Conservation (phyloP, 2,329 filamentous ascomycete genomes). For the Penicillium concentricum region DNA sequence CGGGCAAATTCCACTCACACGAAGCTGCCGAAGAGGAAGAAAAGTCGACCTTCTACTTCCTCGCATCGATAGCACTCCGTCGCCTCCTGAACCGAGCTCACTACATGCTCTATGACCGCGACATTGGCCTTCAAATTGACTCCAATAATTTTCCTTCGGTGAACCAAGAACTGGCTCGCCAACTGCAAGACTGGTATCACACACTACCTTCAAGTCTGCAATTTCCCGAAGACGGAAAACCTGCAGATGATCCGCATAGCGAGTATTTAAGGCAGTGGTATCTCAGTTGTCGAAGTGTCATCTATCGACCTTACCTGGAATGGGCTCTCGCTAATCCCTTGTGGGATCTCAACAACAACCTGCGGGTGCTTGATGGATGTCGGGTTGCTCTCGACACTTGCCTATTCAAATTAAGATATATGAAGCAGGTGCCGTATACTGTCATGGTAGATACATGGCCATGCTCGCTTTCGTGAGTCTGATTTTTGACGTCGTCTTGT, state of each 20-base stretch:
- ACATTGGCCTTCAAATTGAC: constrained; percentile 8
- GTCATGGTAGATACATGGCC: constrained; percentile 11
- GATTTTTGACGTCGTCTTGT: background rate
- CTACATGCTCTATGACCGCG: constrained; percentile 10
- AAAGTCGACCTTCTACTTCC: constrained; percentile 9
- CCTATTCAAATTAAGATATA: constrained; percentile 1
- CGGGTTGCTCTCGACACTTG: constrained; percentile 8
- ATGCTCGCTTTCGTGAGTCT: constrained; percentile 9
- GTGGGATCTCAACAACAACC: constrained; percentile 4
- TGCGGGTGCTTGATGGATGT: constrained; percentile 3
- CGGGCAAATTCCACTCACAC: constrained; percentile 8
- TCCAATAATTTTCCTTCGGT: constrained; percentile 6
- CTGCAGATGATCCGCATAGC: constrained; percentile 7
- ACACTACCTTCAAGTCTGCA: constrained; percentile 5
- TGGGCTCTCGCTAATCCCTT: constrained; percentile 10
- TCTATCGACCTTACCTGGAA: constrained; percentile 7
- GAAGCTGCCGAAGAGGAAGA: constrained; percentile 7
- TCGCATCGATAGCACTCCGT: constrained; percentile 9
- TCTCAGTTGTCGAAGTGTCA: constrained; percentile 11
- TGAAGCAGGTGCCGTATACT: constrained; percentile 6
- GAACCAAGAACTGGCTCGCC: constrained; percentile 7
- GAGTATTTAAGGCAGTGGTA: constrained; percentile 11
- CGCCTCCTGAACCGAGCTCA: constrained; percentile 9
- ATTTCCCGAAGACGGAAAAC: constrained; percentile 2
- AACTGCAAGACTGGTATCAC: constrained; percentile 9